These are phyloP conservation scores for Monilinia laxa DNA, from an alignment of 2,329 filamentous ascomycete species.

Conservation along the genomic window DNA sequence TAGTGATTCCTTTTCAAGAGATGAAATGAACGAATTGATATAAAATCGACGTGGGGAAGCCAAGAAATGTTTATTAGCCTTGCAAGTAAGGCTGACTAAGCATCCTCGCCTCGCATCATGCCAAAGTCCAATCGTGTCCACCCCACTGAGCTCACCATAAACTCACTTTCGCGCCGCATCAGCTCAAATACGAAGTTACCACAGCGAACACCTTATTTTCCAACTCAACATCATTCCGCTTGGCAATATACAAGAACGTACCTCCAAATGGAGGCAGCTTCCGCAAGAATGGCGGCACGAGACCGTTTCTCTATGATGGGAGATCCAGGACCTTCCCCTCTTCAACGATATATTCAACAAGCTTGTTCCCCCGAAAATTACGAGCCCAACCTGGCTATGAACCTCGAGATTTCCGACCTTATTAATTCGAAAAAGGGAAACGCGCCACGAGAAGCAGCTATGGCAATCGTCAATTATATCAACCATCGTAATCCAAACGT, in stretches of 20 bases:
- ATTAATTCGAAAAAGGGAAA: conserved; percentile 98
- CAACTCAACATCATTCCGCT: not conserved
- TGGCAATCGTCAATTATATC: conserved; percentile 89
- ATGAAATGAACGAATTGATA: conserved; percentile 12
- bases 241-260: conserved; percentile 28
- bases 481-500: conserved; percentile 98
- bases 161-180: conserved; percentile 15
- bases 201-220: not conserved
- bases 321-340: conserved; percentile 75
- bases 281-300: conserved; percentile 89
- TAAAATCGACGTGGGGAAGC: conserved; percentile 9
- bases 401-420: conserved; percentile 93
- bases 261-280: conserved; percentile 80
- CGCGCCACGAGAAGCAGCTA: conserved; percentile 89
- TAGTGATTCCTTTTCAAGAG: not conserved
- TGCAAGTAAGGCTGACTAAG: conserved; percentile 14
- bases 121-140: conserved; percentile 21
- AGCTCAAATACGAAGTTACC: conserved; percentile 6
- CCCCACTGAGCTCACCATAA: conserved; percentile 18
- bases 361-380: conserved; percentile 97
- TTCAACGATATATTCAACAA: conserved; percentile 94
- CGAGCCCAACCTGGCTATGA: conserved; percentile 94
- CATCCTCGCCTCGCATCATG: conserved; percentile 8
- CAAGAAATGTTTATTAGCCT: conserved; percentile 19
- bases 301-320: conserved; percentile 87